These are phyloP conservation scores for Botrytis porri DNA, from an alignment of 2,329 filamentous ascomycete species.

Conservation along the genomic window DNA sequence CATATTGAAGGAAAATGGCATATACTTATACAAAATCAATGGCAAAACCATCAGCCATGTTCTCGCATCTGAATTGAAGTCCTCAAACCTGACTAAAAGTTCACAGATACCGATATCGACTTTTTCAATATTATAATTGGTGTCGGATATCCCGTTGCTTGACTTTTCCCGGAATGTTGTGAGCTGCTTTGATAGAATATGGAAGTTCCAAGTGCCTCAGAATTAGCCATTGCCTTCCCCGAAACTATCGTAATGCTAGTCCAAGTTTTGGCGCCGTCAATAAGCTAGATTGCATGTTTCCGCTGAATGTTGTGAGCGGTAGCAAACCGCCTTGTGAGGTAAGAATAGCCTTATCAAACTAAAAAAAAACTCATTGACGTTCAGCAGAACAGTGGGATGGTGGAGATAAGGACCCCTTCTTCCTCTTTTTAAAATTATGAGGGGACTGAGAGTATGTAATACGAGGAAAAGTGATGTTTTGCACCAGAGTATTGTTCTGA, in stretches of 20 bases:
- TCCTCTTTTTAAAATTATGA: not conserved
- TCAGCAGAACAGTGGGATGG: not conserved
- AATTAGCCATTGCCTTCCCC: not conserved
- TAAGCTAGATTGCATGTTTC: not conserved
- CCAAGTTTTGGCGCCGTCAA: not conserved
- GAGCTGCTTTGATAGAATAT: not conserved
- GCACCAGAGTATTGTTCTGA: not conserved
- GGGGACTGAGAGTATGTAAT: not conserved
- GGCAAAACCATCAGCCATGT: not conserved
- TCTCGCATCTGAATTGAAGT: not conserved
- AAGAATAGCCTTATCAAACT: not conserved
- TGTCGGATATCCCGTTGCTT: not conserved
- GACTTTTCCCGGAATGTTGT: not conserved
- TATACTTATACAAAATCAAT: not conserved
- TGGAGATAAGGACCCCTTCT: not conserved
- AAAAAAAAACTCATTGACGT: not conserved
- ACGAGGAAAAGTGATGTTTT: not conserved
- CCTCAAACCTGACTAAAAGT: not conserved
- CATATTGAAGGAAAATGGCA: rapidly evolving
- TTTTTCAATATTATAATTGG: not conserved
- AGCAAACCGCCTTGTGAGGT: not conserved
- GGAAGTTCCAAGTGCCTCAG: not conserved
- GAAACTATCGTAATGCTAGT: not conserved
- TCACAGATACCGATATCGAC: not conserved
- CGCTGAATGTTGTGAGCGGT: not conserved